phyloP scores from a whole-genome alignment of 164 flowering plant species.

The Warburgia ugandensis region DNA sequence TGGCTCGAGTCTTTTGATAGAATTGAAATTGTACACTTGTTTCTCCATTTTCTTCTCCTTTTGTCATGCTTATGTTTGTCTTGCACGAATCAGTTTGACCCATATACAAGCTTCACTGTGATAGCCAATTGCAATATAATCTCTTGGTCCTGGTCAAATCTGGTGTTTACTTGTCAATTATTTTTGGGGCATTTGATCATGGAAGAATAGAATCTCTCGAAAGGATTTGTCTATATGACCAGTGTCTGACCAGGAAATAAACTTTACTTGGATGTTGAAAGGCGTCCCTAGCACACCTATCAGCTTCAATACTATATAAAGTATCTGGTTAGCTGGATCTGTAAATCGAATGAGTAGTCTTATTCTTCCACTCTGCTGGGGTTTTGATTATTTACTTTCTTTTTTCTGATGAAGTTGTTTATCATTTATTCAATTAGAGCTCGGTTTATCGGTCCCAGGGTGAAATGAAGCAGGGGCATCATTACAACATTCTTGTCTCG shows the following conservation, averaged over 20 bases:
- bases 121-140: no score
- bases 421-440: conserved; percentile 37
- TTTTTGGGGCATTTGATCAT: not conserved
- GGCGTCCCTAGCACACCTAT: not conserved
- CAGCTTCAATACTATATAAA: not conserved
- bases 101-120: no score
- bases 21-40: not conserved
- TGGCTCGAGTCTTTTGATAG: conserved; percentile 2
- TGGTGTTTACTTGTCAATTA: no score
- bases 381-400: not conserved
- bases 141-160: no score
- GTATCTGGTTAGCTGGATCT: not conserved
- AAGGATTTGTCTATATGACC: no score
- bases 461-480: conserved; percentile 30
- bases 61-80: no score
- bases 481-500: conserved; percentile 1
- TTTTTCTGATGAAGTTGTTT: conserved; percentile 17
- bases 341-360: not conserved
- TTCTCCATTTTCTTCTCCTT: no score
- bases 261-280: no score
- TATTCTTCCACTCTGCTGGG: not conserved
- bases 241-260: no score
- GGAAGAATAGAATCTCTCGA: no score
- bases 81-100: no score
- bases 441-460: conserved; percentile 82